A percentile compares a stretch with the other conserved stretches of the same genome.
These are phyloP conservation scores for Lactarius indigo DNA, from an alignment of 768 basidiomycete species.

Conservation along the genomic window DNA sequence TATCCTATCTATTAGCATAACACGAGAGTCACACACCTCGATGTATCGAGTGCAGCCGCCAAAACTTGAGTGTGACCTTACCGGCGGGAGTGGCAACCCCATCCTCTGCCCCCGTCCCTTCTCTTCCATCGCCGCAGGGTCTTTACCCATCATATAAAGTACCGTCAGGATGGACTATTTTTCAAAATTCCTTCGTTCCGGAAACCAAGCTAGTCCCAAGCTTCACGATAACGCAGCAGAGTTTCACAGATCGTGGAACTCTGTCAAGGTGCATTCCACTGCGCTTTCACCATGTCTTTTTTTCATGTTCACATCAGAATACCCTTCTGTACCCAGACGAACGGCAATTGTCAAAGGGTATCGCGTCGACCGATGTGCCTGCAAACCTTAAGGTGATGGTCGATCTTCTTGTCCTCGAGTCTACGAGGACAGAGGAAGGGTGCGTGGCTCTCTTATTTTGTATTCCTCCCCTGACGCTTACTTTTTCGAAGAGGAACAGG, in stretches of 20 bases:
- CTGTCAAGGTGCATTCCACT: conserved; percentile 54
- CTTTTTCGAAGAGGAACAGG: conserved; percentile 64
- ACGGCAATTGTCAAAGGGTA: conserved; percentile 78
- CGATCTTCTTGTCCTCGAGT: conserved; percentile 82
- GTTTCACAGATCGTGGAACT: conserved; percentile 73
- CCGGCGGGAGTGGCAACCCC: background rate
- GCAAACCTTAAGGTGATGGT: conserved; percentile 73
- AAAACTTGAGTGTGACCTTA: background rate
- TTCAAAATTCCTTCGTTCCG: conserved; percentile 66
- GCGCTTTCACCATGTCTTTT: background rate
- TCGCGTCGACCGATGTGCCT: conserved; percentile 78
- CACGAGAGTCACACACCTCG: background rate
- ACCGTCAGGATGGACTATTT: conserved; percentile 72
- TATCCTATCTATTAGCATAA: conserved; percentile 2
- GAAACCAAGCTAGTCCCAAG: conserved; percentile 46
- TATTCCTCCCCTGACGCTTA: conserved; percentile 8
- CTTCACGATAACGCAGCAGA: conserved; percentile 65
- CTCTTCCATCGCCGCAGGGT: background rate
- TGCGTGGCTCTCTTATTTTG: conserved; percentile 40
- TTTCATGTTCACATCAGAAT: conserved; percentile 43
- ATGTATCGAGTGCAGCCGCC: background rate
- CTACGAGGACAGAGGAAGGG: conserved; percentile 83
- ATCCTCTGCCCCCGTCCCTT: background rate
- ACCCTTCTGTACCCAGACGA: conserved; percentile 88
- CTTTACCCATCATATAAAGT: background rate